These are phyloP conservation scores for Lactuca sativa DNA, from an alignment of 129 eudicot genomes.

Conservation along the genomic window DNA sequence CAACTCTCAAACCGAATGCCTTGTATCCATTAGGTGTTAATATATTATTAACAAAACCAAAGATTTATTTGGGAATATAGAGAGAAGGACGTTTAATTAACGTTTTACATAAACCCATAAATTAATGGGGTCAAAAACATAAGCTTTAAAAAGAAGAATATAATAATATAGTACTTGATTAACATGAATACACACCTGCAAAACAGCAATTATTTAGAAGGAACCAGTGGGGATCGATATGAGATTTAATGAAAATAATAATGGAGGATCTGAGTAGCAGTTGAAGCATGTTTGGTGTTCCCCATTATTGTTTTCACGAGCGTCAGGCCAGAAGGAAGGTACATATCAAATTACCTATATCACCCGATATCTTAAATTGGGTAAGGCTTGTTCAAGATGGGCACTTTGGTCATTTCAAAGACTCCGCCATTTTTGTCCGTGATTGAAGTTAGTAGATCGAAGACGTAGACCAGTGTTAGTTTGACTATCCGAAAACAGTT, in stretches of 20 bases:
- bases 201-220: slow-evolving; percentile 31
- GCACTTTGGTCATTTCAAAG: slow-evolving; percentile 23
- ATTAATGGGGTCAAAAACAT: not conserved
- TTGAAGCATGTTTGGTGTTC: slow-evolving; percentile 44
- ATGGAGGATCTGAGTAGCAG: slow-evolving; percentile 45
- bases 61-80: not conserved
- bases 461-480: slow-evolving; percentile 5
- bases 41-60: not conserved
- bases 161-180: slow-evolving; percentile 1
- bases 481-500: slow-evolving; percentile 17
- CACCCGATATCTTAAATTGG: not conserved
- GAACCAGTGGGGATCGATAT: slow-evolving; percentile 3
- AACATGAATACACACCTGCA: slow-evolving; percentile 10
- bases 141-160: not conserved
- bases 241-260: slow-evolving; percentile 28
- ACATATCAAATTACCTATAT: slow-evolving; percentile 11
- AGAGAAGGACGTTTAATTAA: not conserved
- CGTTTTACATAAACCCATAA: not conserved
- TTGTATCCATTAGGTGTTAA: not conserved
- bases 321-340: slow-evolving; percentile 24
- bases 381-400: not conserved
- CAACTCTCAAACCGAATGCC: slow-evolving; percentile 22
- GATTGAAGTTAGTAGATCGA: slow-evolving; percentile 34
- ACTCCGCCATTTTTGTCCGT: slow-evolving; percentile 29
- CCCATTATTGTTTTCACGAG: slow-evolving; percentile 44